Conservation (phyloP, 768 basidiomycete species). For the Tylopilus sp. region DNA sequence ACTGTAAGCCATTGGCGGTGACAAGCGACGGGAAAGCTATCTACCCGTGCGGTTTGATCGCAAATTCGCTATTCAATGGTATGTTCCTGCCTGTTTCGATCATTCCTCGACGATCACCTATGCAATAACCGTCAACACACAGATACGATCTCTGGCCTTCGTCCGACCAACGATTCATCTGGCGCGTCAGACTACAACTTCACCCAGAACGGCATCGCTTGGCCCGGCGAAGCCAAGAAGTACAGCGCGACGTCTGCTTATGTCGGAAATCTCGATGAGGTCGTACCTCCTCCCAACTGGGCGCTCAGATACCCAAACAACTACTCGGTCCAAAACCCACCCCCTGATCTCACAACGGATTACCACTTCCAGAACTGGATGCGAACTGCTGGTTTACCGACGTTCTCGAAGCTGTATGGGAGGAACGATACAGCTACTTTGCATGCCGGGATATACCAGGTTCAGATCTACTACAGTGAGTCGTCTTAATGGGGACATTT, state of each 20-base stretch:
- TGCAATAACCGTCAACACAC: conserved; percentile 1
- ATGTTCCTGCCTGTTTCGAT: conserved; percentile 12
- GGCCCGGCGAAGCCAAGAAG: conserved; percentile 93
- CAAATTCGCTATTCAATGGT: conserved; percentile 97
- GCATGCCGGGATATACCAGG: conserved; percentile 67
- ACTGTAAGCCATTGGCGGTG: conserved; percentile 86
- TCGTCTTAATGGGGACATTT: not conserved
- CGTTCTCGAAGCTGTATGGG: conserved; percentile 93
- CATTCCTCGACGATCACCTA: not conserved
- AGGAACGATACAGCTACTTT: conserved; percentile 81
- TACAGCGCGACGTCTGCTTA: conserved; percentile 64
- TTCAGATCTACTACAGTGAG: conserved; percentile 77
- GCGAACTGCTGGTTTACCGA: conserved; percentile 95
- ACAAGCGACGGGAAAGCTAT: conserved; percentile 50
- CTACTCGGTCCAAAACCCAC: conserved; percentile 61
- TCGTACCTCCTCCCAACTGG: conserved; percentile 97
- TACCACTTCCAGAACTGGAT: conserved; percentile 99
- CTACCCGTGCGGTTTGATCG: conserved; percentile 96
- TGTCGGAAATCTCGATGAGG: conserved; percentile 48
- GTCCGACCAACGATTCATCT: conserved; percentile 41
- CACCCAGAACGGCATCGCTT: conserved; percentile 81
- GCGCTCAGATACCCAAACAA: conserved; percentile 61
- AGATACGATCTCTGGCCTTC: conserved; percentile 80
- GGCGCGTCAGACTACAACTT: conserved; percentile 61
- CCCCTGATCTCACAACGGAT: conserved; percentile 71